Conservation (phyloP, 306 rosid genomes). For the Inga leiocalycina region DNA sequence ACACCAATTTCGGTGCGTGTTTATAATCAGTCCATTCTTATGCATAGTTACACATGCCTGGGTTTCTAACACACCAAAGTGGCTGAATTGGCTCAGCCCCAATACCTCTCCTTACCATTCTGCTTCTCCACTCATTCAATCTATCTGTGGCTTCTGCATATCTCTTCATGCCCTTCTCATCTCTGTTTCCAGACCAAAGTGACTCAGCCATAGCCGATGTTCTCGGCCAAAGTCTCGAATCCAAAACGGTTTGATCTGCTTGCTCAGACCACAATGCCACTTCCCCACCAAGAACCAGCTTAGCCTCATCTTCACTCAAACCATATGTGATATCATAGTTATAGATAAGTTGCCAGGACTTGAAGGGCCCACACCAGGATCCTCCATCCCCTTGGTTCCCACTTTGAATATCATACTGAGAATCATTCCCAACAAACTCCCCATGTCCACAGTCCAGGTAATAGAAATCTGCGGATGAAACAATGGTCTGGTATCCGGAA, state of each 20-base stretch:
- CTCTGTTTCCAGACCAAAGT: constrained; percentile 82
- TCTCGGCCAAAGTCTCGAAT: constrained; percentile 83
- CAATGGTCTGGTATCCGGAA: constrained; percentile 66
- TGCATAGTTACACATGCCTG: constrained; percentile 77
- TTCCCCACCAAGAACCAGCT: constrained; percentile 88
- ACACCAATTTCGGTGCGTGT: neutral
- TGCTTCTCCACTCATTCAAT: constrained; percentile 80
- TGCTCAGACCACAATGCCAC: constrained; percentile 91
- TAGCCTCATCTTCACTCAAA: constrained; percentile 66
- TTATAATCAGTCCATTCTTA: neutral
- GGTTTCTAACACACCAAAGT: constrained; percentile 81
- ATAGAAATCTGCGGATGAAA: constrained; percentile 75
- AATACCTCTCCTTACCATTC: constrained; percentile 78
- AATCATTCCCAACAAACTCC: constrained; percentile 67
- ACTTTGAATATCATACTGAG: constrained; percentile 48
- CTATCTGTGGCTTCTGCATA: constrained; percentile 77
- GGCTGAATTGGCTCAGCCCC: constrained; percentile 94
- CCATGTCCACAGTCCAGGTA: constrained; percentile 94
- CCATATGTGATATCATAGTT: constrained; percentile 74
- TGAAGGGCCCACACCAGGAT: constrained; percentile 91
- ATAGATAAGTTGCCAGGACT: constrained; percentile 85
- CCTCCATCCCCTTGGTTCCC: constrained; percentile 52
- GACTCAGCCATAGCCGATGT: constrained; percentile 79
- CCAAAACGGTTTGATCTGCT: constrained; percentile 75
- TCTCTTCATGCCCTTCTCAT: constrained; percentile 63